phyloP scores from a whole-genome alignment of 1,284 basidiomycete genomes.

The Rugosomyces carneus region DNA sequence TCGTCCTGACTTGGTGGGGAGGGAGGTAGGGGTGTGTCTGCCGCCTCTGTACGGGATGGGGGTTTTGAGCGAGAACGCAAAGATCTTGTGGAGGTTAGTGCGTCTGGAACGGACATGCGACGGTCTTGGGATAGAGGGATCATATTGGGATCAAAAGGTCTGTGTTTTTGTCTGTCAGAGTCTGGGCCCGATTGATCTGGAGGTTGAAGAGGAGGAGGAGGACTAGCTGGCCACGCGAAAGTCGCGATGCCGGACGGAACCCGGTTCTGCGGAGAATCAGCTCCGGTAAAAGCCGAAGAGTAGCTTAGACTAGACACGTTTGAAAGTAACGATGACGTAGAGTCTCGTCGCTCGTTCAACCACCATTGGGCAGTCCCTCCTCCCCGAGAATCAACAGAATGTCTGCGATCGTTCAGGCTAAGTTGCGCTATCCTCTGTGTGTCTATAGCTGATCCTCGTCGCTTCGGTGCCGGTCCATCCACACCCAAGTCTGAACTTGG shows the following conservation, averaged over 20 bases:
- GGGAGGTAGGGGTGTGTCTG: conserved; percentile 27
- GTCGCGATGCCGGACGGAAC: conserved; percentile 55
- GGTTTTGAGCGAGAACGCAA: conserved; percentile 66
- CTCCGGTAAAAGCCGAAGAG: conserved; percentile 51
- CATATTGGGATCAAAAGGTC: conserved; percentile 27
- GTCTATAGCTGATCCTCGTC: conserved; percentile 74
- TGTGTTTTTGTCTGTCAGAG: conserved; percentile 27
- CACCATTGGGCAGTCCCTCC: conserved; percentile 41
- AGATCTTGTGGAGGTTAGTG: conserved; percentile 41
- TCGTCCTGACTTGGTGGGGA: conserved; percentile 35
- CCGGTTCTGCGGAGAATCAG: conserved; percentile 59
- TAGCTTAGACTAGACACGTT: conserved; percentile 51
- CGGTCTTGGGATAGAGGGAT: conserved; percentile 60
- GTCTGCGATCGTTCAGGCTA: conserved; percentile 68
- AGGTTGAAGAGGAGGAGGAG: conserved; percentile 39
- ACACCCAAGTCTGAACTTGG: conserved; percentile 40
- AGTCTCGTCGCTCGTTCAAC: conserved; percentile 63
- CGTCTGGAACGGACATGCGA: conserved; percentile 67
- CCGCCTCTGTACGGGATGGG: conserved; percentile 53
- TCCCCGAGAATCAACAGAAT: conserved; percentile 60
- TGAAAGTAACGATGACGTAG: conserved; percentile 61
- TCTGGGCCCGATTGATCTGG: conserved; percentile 32
- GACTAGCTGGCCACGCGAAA: conserved; percentile 56
- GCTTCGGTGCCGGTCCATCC: conserved; percentile 61
- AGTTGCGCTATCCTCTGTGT: conserved; percentile 65